Evolutionary conservation across 1,284 basidiomycete species (phyloP).

Genomic region (Boletus hoseneyae): DNA sequence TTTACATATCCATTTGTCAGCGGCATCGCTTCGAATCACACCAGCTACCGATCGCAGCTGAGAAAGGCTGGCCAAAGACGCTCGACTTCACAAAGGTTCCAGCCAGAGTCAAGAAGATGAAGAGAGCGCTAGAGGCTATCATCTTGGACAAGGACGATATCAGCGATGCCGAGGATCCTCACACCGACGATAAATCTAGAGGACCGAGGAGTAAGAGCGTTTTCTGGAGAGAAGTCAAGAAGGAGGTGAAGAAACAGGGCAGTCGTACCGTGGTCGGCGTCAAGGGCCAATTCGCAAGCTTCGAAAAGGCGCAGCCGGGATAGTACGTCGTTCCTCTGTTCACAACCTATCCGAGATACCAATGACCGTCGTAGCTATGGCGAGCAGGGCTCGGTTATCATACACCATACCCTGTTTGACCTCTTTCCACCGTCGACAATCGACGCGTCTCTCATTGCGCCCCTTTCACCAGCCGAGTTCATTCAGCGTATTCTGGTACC

Average conservation of each 20-base stretch:
- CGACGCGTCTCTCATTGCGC: constrained; percentile 48
- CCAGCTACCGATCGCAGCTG: constrained; percentile 64
- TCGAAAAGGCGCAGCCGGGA: constrained; percentile 75
- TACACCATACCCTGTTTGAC: constrained; percentile 70
- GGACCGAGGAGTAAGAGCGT: constrained; percentile 49
- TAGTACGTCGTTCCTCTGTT: constrained; percentile 54
- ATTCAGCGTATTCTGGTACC: constrained; percentile 71
- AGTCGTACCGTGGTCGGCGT: constrained; percentile 61
- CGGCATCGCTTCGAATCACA: constrained; percentile 71
- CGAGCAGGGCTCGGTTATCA: constrained; percentile 72
- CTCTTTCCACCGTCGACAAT: constrained; percentile 65
- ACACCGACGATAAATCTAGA: constrained; percentile 10
- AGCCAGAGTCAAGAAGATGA: constrained; percentile 49
- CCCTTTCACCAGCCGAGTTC: constrained; percentile 68
- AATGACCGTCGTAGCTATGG: constrained; percentile 55
- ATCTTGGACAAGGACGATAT: constrained; percentile 43
- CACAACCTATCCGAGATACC: neutral
- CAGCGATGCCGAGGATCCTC: constrained; percentile 26
- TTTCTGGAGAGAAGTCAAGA: constrained; percentile 66
- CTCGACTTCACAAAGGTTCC: constrained; percentile 62
- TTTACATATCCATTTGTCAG: constrained; percentile 67
- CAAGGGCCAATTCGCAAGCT: constrained; percentile 68
- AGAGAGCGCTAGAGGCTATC: constrained; percentile 44
- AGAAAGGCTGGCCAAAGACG: constrained; percentile 67
- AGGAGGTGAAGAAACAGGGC: constrained; percentile 60